Conservation (phyloP, 345 rosid genomes). For the Rhodamnia rubescens region DNA sequence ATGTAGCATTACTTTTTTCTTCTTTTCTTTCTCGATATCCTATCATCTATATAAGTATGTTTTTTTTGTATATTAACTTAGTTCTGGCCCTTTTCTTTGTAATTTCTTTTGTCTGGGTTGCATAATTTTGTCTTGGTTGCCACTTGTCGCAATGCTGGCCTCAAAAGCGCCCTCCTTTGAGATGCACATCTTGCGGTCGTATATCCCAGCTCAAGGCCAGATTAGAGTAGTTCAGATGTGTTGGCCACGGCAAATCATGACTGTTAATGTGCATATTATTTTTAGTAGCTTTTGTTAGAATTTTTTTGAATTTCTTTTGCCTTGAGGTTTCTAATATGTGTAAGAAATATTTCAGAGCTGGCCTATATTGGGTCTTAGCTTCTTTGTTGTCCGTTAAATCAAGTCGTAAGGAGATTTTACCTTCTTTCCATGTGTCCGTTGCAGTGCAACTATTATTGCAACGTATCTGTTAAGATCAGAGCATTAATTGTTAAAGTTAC, state of each 20-base stretch:
- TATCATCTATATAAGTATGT: not conserved
- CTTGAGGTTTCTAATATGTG: not conserved
- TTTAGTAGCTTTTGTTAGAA: not conserved
- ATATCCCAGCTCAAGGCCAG: not conserved
- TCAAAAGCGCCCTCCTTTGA: not conserved
- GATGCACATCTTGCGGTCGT: not conserved
- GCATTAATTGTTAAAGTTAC: conserved; percentile 53
- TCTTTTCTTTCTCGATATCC: not conserved
- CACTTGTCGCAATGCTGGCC: not conserved
- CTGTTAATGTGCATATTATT: not conserved
- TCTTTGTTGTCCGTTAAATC: not conserved
- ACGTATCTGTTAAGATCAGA: conserved; percentile 75
- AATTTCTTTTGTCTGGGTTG: not conserved
- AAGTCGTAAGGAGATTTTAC: conserved; percentile 4
- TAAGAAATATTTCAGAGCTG: not conserved
- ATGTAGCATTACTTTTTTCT: not conserved
- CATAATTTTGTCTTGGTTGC: not conserved
- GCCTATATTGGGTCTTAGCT: conserved; percentile 6
- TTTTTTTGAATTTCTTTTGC: not conserved
- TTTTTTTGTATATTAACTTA: not conserved
- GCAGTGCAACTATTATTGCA: conserved; percentile 74
- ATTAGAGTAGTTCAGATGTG: not conserved
- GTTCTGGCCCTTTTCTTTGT: not conserved
- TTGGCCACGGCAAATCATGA: not conserved
- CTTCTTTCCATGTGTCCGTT: conserved; percentile 23